Percentiles rank a stretch among this genome's conserved stretches.
phyloP scores from a whole-genome alignment of 2,329 filamentous ascomycete genomes.

The Plenodomus tracheiphilus region DNA sequence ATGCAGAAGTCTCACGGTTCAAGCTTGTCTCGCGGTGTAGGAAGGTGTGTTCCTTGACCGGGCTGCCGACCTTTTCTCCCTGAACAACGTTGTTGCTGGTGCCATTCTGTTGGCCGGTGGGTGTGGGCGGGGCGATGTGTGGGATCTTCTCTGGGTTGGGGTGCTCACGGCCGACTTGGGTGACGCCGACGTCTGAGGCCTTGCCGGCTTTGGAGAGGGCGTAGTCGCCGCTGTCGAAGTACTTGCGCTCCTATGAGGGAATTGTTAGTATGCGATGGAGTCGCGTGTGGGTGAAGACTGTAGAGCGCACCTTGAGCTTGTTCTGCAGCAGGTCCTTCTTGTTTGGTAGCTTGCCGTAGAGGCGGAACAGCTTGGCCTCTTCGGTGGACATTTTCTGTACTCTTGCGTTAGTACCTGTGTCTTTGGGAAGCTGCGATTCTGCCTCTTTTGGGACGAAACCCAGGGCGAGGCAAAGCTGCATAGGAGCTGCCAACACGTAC shows the following conservation, averaged over 20 bases:
- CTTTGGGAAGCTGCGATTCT: constrained; percentile 1
- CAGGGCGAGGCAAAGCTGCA: constrained; percentile 8
- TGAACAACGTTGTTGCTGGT: constrained; percentile 39
- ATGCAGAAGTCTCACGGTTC: constrained; percentile 73
- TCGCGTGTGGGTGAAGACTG: not conserved
- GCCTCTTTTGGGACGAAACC: constrained; percentile 2
- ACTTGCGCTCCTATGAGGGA: constrained; percentile 74
- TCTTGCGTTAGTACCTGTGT: constrained; percentile 21
- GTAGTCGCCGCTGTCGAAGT: constrained; percentile 96
- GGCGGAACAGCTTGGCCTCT: constrained; percentile 93
- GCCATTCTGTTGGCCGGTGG: constrained; percentile 42
- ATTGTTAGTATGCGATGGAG: constrained; percentile 8
- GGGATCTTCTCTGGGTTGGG: constrained; percentile 94
- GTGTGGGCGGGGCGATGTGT: constrained; percentile 72
- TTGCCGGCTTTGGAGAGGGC: constrained; percentile 97
- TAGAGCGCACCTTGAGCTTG: constrained; percentile 75
- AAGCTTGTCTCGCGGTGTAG: constrained; percentile 81
- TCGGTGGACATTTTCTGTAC: constrained; percentile 84
- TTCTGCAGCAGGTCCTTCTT: constrained; percentile 97
- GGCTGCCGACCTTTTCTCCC: constrained; percentile 65
- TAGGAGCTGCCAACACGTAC: constrained; percentile 60
- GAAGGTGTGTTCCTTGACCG: constrained; percentile 88
- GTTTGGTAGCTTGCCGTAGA: constrained; percentile 97
- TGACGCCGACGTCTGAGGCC: constrained; percentile 89
- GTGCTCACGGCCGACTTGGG: constrained; percentile 91